A percentile compares a stretch with the other conserved stretches of the same genome.
phyloP scores from a whole-genome alignment of 768 basidiomycete genomes.

The Ramaria sp. region DNA sequence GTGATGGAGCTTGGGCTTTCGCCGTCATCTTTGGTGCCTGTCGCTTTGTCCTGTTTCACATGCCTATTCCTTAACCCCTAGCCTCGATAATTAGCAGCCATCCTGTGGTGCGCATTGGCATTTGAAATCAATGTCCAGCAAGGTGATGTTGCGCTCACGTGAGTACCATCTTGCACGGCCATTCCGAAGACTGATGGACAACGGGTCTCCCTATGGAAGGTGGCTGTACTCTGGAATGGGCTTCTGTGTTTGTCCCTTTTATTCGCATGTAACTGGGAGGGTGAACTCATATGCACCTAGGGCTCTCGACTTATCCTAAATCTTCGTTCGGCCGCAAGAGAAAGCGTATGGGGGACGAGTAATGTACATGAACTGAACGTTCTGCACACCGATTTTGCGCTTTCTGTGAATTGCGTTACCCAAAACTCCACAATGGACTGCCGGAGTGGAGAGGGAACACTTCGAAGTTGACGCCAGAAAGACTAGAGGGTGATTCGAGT shows the following conservation, averaged over 20 bases:
- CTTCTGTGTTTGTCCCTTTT: background rate
- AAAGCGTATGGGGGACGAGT: background rate
- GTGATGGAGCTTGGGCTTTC: conserved; percentile 8
- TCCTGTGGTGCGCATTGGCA: conserved; percentile 1
- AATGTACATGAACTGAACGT: background rate
- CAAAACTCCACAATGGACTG: too few relatives aligned
- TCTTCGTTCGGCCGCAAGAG: conserved; percentile 1
- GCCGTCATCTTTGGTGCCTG: background rate
- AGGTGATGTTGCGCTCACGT: conserved; percentile 6
- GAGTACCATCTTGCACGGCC: background rate
- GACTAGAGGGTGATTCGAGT: too few relatives aligned
- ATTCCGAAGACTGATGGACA: background rate
- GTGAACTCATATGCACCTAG: background rate
- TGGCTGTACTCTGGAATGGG: background rate
- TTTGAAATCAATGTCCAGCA: background rate
- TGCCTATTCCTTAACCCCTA: background rate
- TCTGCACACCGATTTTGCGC: background rate
- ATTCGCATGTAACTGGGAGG: background rate
- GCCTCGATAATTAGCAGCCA: background rate
- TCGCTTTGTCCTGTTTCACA: background rate
- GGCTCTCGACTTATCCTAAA: conserved; percentile 5
- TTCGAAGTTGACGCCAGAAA: too few relatives aligned
- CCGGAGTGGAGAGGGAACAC: too few relatives aligned
- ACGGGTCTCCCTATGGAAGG: background rate
- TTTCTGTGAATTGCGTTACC: too few relatives aligned